These are phyloP conservation scores for Beauveria varroae DNA, from an alignment of 2,329 filamentous ascomycete species.

Conservation along the genomic window DNA sequence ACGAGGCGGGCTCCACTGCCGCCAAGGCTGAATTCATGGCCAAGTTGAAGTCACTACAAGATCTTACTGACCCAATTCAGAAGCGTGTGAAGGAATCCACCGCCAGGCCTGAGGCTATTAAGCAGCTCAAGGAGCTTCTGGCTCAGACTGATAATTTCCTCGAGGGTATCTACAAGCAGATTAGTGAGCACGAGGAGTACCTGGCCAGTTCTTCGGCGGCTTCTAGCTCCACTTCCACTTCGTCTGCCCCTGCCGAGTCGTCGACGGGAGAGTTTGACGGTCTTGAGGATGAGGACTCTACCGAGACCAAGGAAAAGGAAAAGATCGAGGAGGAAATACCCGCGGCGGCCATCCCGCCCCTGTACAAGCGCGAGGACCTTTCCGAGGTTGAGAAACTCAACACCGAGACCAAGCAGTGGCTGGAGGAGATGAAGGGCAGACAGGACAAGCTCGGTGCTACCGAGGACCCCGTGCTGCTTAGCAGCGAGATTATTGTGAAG, in stretches of 20 bases:
- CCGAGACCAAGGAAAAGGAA: conserved; percentile 32
- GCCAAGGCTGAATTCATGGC: conserved; percentile 65
- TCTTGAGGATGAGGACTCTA: conserved; percentile 63
- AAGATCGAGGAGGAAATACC: conserved; percentile 31
- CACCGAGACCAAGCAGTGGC: conserved; percentile 61
- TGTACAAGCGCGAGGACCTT: conserved; percentile 70
- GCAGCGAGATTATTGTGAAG: conserved; percentile 63
- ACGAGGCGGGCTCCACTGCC: conserved; percentile 74
- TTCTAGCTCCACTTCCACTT: conserved; percentile 15
- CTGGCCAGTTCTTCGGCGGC: conserved; percentile 46
- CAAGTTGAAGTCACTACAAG: conserved; percentile 69
- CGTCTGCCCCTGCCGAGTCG: conserved; percentile 33
- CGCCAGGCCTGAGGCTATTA: conserved; percentile 63
- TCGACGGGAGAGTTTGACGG: conserved; percentile 56
- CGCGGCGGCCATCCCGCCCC: conserved; percentile 50
- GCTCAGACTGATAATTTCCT: conserved; percentile 65
- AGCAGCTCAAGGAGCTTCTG: conserved; percentile 61
- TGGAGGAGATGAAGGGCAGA: conserved; percentile 60
- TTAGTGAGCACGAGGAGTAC: conserved; percentile 59
- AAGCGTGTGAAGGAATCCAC: conserved; percentile 65
- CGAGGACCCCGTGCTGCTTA: conserved; percentile 67
- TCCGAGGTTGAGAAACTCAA: conserved; percentile 54
- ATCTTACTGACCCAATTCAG: conserved; percentile 70
- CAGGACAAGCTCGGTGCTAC: conserved; percentile 64
- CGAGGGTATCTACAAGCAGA: conserved; percentile 60